Conservation (phyloP, 352 stramenopile species). For the Pythium coloratum region DNA sequence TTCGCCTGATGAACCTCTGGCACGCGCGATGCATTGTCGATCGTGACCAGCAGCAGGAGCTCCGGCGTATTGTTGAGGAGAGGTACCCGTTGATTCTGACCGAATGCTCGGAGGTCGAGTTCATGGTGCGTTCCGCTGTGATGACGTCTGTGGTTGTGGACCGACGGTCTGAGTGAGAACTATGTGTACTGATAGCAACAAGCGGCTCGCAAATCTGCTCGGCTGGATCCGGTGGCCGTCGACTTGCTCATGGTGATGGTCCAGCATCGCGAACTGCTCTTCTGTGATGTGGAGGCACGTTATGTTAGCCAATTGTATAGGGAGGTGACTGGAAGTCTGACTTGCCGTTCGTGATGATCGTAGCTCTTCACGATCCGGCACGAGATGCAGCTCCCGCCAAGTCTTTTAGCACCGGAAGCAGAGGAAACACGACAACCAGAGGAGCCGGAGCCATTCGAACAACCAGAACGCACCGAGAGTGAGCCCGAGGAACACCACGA, state of each 20-base stretch:
- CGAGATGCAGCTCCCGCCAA: slow-evolving; percentile 13
- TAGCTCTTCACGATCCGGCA: slow-evolving; percentile 22
- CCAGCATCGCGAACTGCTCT: slow-evolving; percentile 67
- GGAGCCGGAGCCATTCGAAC: not conserved
- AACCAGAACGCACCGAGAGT: not conserved
- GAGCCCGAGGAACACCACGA: not conserved
- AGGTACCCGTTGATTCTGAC: slow-evolving; percentile 60
- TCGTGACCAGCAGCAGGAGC: slow-evolving; percentile 26
- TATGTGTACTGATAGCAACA: slow-evolving; percentile 18
- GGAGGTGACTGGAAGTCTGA: not conserved
- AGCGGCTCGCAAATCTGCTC: slow-evolving; percentile 39
- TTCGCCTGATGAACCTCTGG: slow-evolving; percentile 61
- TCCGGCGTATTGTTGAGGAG: slow-evolving; percentile 50
- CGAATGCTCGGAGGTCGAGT: slow-evolving; percentile 59
- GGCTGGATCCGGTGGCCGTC: slow-evolving; percentile 46
- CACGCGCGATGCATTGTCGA: slow-evolving; percentile 43
- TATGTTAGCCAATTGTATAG: not conserved
- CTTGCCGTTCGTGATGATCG: not conserved
- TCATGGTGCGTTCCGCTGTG: slow-evolving; percentile 40
- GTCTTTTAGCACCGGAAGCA: not conserved
- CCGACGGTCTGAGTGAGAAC: not conserved
- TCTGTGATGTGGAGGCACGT: slow-evolving; percentile 65
- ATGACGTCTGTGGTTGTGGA: not conserved
- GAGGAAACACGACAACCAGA: not conserved
- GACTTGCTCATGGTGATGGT: slow-evolving; percentile 57